These are phyloP conservation scores for Acer saccharum DNA, from an alignment of 345 rosid genomes.

Conservation along the genomic window DNA sequence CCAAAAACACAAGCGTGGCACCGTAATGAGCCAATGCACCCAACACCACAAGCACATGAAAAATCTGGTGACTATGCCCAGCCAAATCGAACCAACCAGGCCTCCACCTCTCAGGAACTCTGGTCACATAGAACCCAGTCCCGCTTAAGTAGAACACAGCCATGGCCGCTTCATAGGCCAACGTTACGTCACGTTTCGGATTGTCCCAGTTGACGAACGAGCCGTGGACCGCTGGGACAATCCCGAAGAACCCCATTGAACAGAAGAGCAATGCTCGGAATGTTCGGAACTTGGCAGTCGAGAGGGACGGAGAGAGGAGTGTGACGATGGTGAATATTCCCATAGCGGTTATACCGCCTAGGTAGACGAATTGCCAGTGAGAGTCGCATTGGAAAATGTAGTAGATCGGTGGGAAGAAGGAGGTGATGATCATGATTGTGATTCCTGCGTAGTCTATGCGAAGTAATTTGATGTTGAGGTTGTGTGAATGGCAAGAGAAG, in stretches of 20 bases:
- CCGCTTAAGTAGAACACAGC: constrained; percentile 77
- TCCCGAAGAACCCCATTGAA: constrained; percentile 82
- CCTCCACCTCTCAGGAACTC: constrained; percentile 80
- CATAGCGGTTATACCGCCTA: constrained; percentile 69
- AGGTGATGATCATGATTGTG: constrained; percentile 86
- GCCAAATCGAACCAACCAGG: constrained; percentile 87
- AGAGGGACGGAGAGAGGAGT: constrained; percentile 64
- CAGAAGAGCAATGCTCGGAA: constrained; percentile 69
- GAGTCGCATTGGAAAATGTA: constrained; percentile 84
- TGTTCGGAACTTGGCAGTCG: constrained; percentile 54
- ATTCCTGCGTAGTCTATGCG: constrained; percentile 79
- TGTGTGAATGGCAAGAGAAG: constrained; percentile 78
- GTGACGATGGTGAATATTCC: constrained; percentile 76
- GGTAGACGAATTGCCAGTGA: constrained; percentile 76
- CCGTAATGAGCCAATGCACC: constrained; percentile 94
- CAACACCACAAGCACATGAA: constrained; percentile 80
- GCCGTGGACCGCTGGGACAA: constrained; percentile 70
- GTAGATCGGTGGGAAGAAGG: constrained; percentile 86
- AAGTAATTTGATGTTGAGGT: constrained; percentile 52
- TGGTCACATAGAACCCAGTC: constrained; percentile 60
- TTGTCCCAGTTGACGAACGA: constrained; percentile 69
- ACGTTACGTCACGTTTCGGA: constrained; percentile 55
- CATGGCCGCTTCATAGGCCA: constrained; percentile 74
- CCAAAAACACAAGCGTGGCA: constrained; percentile 72
- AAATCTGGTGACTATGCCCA: constrained; percentile 92